Conservation (phyloP, 179 eudicot genomes). For the Actinidia polygama region DNA sequence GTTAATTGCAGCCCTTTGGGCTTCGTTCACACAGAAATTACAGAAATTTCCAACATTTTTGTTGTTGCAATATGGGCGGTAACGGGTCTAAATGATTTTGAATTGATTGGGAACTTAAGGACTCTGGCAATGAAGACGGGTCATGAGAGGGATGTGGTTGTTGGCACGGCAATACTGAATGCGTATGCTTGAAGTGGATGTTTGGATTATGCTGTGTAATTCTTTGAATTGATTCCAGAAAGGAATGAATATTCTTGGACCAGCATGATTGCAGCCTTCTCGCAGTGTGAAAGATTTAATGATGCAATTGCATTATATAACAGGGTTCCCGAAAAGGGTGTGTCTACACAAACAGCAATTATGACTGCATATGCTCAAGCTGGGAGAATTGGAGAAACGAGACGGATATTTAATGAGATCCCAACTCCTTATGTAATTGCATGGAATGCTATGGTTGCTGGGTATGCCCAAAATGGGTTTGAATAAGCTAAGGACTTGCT, state of each 20-base stretch:
- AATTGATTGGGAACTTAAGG: slow-evolving; percentile 32
- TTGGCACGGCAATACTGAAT: slow-evolving; percentile 45
- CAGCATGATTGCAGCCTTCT: slow-evolving; percentile 50
- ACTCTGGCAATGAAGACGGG: slow-evolving; percentile 41
- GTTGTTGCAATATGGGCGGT: slow-evolving; percentile 40
- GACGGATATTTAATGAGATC: slow-evolving; percentile 38
- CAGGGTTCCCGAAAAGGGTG: slow-evolving; percentile 36
- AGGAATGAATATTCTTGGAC: slow-evolving; percentile 50
- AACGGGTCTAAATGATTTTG: slow-evolving; percentile 32
- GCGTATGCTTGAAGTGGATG: slow-evolving; percentile 41
- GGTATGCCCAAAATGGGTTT: slow-evolving; percentile 47
- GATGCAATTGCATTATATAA: slow-evolving; percentile 42
- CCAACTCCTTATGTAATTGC: slow-evolving; percentile 38
- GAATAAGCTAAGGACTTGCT: slow-evolving; percentile 45
- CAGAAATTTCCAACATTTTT: neutral
- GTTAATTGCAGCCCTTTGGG: too few species aligned
- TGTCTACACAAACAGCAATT: slow-evolving; percentile 41
- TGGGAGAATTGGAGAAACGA: slow-evolving; percentile 48
- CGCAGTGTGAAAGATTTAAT: slow-evolving; percentile 41
- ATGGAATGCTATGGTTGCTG: slow-evolving; percentile 60
- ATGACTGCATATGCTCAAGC: slow-evolving; percentile 53
- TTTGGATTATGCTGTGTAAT: slow-evolving; percentile 37
- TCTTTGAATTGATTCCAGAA: slow-evolving; percentile 41
- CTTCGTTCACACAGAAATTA: too few species aligned
- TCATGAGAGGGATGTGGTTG: slow-evolving; percentile 42